Evolutionary conservation across 2,329 filamentous ascomycete genomes (phyloP), one percentile per base, ranked within the genome.

Genomic region (Botrytis sinoallii): DNA sequence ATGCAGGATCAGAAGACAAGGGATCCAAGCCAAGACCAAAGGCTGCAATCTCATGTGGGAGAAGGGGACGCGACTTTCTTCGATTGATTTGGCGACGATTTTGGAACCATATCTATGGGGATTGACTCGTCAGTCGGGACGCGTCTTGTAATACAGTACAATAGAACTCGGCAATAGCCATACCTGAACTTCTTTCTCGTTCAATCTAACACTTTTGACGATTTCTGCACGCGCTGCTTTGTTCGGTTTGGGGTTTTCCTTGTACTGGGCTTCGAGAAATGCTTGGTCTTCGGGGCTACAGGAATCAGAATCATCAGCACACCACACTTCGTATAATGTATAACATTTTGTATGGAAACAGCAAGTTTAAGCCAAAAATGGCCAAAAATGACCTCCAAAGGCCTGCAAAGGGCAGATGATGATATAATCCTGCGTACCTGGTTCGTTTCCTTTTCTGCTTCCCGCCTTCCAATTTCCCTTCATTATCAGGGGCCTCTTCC

Each of bases 151-250:
- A 16, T 29, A 44, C 29, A 38, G 46, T 14, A 64, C 46, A 71
- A 61, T 69, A 38, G 10, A 55, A 46, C 32, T 32, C n/a, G 5
- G 46, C 12, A 63, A 63, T 25, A 40, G 57, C 83, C 91, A 83
- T 85, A 97, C 95, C 90, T 98, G 95, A 55, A 98, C 94, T 85
- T 98, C 95, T 83, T 97, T 98, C 85, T 98, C 95, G 77, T 93
- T 95, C 76, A 98, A 87, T 38, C 76, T 76, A 75, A 98, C 94
- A 83, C 91, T 92, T 83, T 89, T 89, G 75, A 97, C 93, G 76
- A 98, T 94, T 74, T 91, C 91, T 65, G 93, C 88, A 84, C 95
- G 93, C 82, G 93, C 92, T 73, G 90, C 88, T 84, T 97, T 98
- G 85, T 97, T 95, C 48, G 95, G 95, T 83, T 97, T 98, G 10